Conservation (phyloP, 768 basidiomycete genomes). For the Amanita molliuscula region DNA sequence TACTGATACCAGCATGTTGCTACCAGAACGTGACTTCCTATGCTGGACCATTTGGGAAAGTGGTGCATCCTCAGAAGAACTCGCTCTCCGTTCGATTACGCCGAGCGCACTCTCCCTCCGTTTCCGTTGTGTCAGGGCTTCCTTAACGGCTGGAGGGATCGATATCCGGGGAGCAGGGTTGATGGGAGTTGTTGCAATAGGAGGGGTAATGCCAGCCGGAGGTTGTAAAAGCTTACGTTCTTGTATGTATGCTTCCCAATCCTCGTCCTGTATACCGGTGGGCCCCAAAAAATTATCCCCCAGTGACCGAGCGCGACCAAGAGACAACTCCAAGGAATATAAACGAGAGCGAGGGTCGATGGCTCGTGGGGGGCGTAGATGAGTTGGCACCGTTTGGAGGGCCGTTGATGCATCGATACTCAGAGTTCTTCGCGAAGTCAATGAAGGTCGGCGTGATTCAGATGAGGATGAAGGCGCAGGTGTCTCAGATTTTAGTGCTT, state of each 20-base stretch:
- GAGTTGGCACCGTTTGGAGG: conserved; percentile 37
- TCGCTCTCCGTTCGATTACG: conserved; percentile 24
- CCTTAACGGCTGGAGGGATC: conserved; percentile 62
- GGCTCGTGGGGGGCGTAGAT: conserved; percentile 62
- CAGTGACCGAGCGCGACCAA: conserved; percentile 30
- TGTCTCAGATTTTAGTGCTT: conserved; percentile 61
- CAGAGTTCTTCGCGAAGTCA: conserved; percentile 57
- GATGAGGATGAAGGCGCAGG: conserved; percentile 53
- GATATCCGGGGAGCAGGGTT: conserved; percentile 34
- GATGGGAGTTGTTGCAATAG: conserved; percentile 53
- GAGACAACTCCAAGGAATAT: conserved; percentile 62
- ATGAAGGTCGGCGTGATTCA: conserved; percentile 54
- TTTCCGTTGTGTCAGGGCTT: conserved; percentile 64
- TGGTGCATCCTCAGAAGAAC: conserved; percentile 41
- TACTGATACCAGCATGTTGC: conserved; percentile 31
- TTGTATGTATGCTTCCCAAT: conserved; percentile 82
- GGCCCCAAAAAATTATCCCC: conserved; percentile 56
- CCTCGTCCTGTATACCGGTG: conserved; percentile 62
- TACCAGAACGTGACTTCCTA: conserved; percentile 8
- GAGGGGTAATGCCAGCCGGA: conserved; percentile 70
- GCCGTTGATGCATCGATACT: conserved; percentile 53
- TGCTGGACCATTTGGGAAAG: conserved; percentile 21
- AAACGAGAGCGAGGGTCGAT: conserved; percentile 58
- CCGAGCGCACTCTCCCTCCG: conserved; percentile 62
- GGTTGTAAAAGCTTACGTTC: conserved; percentile 82